Evolutionary conservation across 78 protist species (phyloP), one percentile per base, ranked within the genome.

Genomic region (Dictyostelium intermedium): DNA sequence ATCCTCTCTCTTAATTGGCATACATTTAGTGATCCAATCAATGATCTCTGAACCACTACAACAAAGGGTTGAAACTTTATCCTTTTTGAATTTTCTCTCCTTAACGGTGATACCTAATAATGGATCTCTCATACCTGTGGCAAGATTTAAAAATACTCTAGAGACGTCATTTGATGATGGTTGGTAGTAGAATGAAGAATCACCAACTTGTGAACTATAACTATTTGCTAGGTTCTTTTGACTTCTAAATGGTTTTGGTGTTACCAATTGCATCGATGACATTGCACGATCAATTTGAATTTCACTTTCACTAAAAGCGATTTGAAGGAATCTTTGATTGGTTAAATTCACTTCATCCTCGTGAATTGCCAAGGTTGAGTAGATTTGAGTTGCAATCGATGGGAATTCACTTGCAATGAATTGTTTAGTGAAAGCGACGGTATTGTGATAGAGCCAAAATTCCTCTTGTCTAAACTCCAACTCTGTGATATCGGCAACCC

Each of bases 41-140:
- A 89, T 60, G 13, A 60, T 37, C 10, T 89, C 94, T 11, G 94
- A 25, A 45, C 87, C 94, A 69, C 82, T 41, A 25, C 70, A 63
- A 35, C 94, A 89, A 11, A 77, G 27, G 1, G 77, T 50, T 3
- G 27, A 23, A n/a, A 41, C 45, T 14, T 79, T 83, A 39, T 47
- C 84, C 41, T 86, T 86, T 69, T 89, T 89, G 82, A 81, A 89
- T 20, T 80, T 89, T 70, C 60, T 78, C 16, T 89, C 94, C 32
- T 85, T 83, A 4, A 80, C 30, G 7, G 72, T 32, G 1, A 89
- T 41, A 70, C 94, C 94, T 20, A 53, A 80, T n/a, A 89, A 50
- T 35, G 94, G 94, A 69, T 89, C 94, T 32, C 79, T 37, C 34
- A 89, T 89, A n/a, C 77, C 85, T n/a, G 84, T 80, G 6, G 83